Evolutionary conservation across 495 filamentous ascomycete species (phyloP).

Genomic region (Neurospora sp.): DNA sequence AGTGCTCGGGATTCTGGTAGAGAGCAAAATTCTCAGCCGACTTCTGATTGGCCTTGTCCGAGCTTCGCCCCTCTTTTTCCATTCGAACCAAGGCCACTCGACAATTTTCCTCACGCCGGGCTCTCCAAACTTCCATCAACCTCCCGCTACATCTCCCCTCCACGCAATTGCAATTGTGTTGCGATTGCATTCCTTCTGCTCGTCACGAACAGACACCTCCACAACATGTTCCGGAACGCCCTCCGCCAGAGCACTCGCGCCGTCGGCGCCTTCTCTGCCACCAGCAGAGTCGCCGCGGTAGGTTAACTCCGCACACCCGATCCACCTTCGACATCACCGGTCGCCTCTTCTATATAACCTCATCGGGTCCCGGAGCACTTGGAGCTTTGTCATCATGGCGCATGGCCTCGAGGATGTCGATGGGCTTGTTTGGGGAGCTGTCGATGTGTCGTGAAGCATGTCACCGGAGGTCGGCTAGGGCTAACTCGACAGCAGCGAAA

Average conservation of each 20-base stretch:
- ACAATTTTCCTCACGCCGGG: constrained; percentile 17
- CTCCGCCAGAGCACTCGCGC: constrained; percentile 89
- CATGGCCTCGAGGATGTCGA: constrained; percentile 10
- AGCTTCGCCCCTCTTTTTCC: constrained; percentile 3
- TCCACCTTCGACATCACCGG: constrained; percentile 29
- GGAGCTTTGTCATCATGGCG: constrained; percentile 25
- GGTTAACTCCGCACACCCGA: constrained; percentile 45
- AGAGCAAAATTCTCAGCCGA: constrained; percentile 28
- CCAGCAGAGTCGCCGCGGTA: constrained; percentile 85
- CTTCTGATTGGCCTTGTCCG: constrained; percentile 21
- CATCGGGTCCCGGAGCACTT: constrained; percentile 24
- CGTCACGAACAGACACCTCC: constrained; percentile 29
- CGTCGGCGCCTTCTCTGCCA: constrained; percentile 84
- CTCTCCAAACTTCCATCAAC: constrained; percentile 5
- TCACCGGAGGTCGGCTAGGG: constrained; percentile 39
- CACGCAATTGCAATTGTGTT: constrained; percentile 31
- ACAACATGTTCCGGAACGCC: constrained; percentile 92
- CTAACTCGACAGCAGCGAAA: constrained; percentile 59
- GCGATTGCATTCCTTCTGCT: constrained; percentile 37
- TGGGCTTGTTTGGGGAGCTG: constrained; percentile 25
- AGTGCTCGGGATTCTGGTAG: constrained; percentile 1
- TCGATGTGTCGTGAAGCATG: constrained; percentile 23
- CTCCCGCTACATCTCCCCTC: background rate
- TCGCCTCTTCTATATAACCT: constrained; percentile 18
- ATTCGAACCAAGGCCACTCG: constrained; percentile 10